Conservation (phyloP, 2,329 filamentous ascomycete species). For the Colletotrichum chlorophyti region DNA sequence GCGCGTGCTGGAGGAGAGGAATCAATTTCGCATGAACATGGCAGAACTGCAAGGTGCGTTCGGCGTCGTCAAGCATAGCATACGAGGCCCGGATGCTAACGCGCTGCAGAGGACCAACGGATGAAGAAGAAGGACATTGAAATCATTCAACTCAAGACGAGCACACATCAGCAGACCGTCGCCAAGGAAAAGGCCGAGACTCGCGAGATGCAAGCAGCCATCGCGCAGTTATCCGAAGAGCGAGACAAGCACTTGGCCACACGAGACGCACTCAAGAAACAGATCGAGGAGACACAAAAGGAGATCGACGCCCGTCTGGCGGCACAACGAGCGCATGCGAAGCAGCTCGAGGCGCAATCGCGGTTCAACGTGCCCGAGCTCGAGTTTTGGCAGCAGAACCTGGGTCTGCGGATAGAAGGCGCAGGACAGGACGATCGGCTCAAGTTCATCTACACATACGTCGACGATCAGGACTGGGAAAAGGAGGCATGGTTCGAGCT, state of each 20-base stretch:
- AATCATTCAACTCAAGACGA: conserved; percentile 75
- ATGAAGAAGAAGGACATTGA: conserved; percentile 90
- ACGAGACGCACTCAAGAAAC: conserved; percentile 63
- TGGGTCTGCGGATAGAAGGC: conserved; percentile 89
- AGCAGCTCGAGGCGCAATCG: conserved; percentile 81
- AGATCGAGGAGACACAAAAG: conserved; percentile 72
- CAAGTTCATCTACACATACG: conserved; percentile 87
- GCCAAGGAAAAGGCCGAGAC: conserved; percentile 79
- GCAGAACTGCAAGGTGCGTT: conserved; percentile 84
- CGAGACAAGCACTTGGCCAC: conserved; percentile 65
- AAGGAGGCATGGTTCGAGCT: conserved; percentile 94
- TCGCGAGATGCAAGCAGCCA: conserved; percentile 73
- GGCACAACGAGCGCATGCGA: conserved; percentile 75
- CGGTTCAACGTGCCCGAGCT: conserved; percentile 92
- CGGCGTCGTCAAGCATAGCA: neutral
- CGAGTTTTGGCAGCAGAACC: conserved; percentile 92
- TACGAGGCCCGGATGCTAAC: conserved; percentile 3
- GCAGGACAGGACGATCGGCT: conserved; percentile 83
- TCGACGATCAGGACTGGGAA: conserved; percentile 88
- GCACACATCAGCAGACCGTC: conserved; percentile 75
- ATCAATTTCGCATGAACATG: conserved; percentile 89
- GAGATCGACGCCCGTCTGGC: conserved; percentile 73
- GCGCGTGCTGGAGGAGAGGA: conserved; percentile 89
- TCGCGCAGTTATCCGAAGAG: conserved; percentile 63
- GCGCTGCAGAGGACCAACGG: conserved; percentile 79